Evolutionary conservation across 2,329 filamentous ascomycete genomes (phyloP).

Genomic region (Fusarium verticillioides): DNA sequence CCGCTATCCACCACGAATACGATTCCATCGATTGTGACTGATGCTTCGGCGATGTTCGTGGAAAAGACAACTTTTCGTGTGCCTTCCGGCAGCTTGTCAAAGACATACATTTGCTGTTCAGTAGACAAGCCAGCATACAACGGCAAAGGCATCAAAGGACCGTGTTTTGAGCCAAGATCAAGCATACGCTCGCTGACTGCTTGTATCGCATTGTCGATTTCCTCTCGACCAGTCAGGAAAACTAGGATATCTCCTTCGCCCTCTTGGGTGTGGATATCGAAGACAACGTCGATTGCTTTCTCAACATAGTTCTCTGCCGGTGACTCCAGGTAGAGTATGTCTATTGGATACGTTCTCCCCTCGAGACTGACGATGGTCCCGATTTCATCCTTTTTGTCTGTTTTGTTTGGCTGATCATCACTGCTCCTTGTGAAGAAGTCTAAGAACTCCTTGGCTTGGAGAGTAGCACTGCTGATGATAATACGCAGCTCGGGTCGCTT

Average conservation of each 20-base stretch:
- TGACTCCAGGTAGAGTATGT: slow-evolving; percentile 81
- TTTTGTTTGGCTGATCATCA: slow-evolving; percentile 49
- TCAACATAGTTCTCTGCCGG: slow-evolving; percentile 90
- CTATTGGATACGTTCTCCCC: slow-evolving; percentile 88
- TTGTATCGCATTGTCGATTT: slow-evolving; percentile 87
- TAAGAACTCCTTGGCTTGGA: slow-evolving; percentile 89
- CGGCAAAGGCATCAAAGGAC: slow-evolving; percentile 64
- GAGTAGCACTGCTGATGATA: slow-evolving; percentile 91
- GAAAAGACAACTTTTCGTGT: slow-evolving; percentile 92
- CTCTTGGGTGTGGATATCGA: slow-evolving; percentile 88
- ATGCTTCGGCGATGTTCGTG: slow-evolving; percentile 97
- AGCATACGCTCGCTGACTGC: slow-evolving; percentile 78
- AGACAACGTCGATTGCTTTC: slow-evolving; percentile 81
- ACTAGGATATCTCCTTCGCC: slow-evolving; percentile 86
- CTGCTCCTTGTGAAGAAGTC: slow-evolving; percentile 73
- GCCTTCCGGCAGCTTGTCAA: slow-evolving; percentile 83
- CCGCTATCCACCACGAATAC: slow-evolving; percentile 91
- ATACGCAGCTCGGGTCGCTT: slow-evolving; percentile 84
- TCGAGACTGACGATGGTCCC: slow-evolving; percentile 81
- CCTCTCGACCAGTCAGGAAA: slow-evolving; percentile 91
- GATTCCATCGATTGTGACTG: slow-evolving; percentile 92
- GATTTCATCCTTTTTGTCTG: slow-evolving; percentile 46
- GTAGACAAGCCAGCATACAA: slow-evolving; percentile 90
- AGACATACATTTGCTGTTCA: slow-evolving; percentile 95
- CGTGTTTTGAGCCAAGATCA: slow-evolving; percentile 59